Conservation (phyloP, 805 yeast species). For the Kodamaea kakaduensis region DNA sequence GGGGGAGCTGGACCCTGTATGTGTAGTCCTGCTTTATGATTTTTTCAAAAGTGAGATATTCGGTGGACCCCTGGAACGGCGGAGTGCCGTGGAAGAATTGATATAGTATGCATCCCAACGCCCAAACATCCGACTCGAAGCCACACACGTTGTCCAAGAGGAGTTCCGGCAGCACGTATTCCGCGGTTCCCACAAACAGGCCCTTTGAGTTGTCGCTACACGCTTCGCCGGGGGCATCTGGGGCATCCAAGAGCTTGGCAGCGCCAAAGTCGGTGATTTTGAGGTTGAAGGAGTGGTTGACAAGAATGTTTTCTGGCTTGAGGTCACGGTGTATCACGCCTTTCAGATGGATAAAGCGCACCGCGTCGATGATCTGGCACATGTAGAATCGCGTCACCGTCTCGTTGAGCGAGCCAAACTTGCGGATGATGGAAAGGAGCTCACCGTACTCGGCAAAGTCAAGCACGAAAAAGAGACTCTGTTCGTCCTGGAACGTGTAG, state of each 20-base stretch:
- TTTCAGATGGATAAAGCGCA: slow-evolving; percentile 79
- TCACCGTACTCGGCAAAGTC: slow-evolving; percentile 98
- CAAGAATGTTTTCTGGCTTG: slow-evolving; percentile 88
- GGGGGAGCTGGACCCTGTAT: slow-evolving; percentile 34
- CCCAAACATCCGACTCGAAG: slow-evolving; percentile 88
- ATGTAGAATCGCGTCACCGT: slow-evolving; percentile 74
- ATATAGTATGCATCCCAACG: slow-evolving; percentile 81
- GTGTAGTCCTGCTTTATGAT: slow-evolving; percentile 74
- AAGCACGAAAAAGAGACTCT: slow-evolving; percentile 81
- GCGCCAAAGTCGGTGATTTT: slow-evolving; percentile 98
- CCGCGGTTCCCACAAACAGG: slow-evolving; percentile 97
- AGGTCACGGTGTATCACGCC: slow-evolving; percentile 93
- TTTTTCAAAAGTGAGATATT: slow-evolving; percentile 82
- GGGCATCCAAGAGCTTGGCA: slow-evolving; percentile 62
- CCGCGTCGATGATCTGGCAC: slow-evolving; percentile 85
- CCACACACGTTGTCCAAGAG: slow-evolving; percentile 76
- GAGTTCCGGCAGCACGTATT: slow-evolving; percentile 91
- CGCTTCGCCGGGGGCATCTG: slow-evolving; percentile 16
- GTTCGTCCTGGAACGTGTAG: slow-evolving; percentile 92
- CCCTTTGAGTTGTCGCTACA: slow-evolving; percentile 29
- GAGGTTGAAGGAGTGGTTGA: slow-evolving; percentile 79
- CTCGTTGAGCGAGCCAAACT: slow-evolving; percentile 74
- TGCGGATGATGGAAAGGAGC: slow-evolving; percentile 70
- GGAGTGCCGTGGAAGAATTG: slow-evolving; percentile 83
- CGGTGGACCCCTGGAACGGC: slow-evolving; percentile 85